Base-by-base conservation (phyloP, 495 filamentous ascomycete species). In the Mycothermus thermophilus region DNA sequence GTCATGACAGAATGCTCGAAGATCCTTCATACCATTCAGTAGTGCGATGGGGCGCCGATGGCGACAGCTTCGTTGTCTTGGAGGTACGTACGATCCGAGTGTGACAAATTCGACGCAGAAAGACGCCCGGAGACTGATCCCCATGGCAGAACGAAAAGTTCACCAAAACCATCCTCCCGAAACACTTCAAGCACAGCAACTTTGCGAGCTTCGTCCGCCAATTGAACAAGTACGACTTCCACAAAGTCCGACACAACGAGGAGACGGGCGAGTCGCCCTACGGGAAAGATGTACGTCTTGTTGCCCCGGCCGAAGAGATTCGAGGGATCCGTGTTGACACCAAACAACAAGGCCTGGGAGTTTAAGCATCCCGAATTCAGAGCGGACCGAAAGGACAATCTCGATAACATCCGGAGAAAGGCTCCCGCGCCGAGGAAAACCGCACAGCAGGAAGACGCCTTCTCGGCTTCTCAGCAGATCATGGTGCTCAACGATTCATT, bases 181-280 rank as follows among this genome's bases (percentile, higher is more conserved):
- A 94, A 53, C 90, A 99, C 54, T 96, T 96, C 69, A 99, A 96
- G 62, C 88, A 96, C 59, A 93, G 84, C 74, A 99, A 99, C 55
- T 96, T 99, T 56, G 90, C 92, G 27, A 93, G 85, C 63, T 99
- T 99, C 47, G 90, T 99, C 27, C 81, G 90, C 46, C 90, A 99
- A 57, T 64, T 99, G 31, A 99, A 99, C 66, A 99, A 99, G 55
- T 99, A 93, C 58, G 90, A 96, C 58, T 99, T 99, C 46, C 92
- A 96, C 64, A 99, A 99, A 68, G 90, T 99, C 29, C 74, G 90
- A 43, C 86, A 94, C 51, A 96, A 88, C 46, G 90, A 97, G 52
- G 90, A 95, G 48, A 87, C 70, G 48, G 83, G 83, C 30, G 80
- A 85, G 44, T 88, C 83, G 34, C 87, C 80, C 25, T 93, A 95